Base-by-base conservation (phyloP, 805 yeast genomes). In the Wickerhamomyces mucosus region DNA sequence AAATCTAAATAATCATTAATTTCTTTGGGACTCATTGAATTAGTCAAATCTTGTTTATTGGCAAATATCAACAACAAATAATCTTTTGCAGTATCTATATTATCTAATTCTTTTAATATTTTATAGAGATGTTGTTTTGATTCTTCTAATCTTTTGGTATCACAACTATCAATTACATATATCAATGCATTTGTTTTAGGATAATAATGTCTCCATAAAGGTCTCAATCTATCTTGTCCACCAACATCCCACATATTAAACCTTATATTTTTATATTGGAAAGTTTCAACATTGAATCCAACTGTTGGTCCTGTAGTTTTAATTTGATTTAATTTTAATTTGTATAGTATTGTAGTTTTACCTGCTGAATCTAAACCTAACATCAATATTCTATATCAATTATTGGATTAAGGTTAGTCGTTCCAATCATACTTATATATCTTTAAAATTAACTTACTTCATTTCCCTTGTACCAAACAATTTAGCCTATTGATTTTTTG, bases 231-330 rank as follows among this genome's bases (percentile, higher is more conserved):
- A 49, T 82, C 94, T 63, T 85, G 96, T 53, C 96, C 96, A 60
- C 96, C 96, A 39, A 92, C 92, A 57, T 83, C 94, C 94, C 94
- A 83, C 52, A 83, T 86, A 38, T 85, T 84, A 61, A 83, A 81
- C 35, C 81, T 76, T 36, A 82, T 78, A 55, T 81, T 81, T 53
- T 78, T 79, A 57, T 78, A 82, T 36, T 80, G 75, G 40, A 83
- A 83, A 4, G 89, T 79, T 56, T 83, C 95, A 29, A 83, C 92
- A 58, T 88, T 88, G 63, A 88, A 88, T 3, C 96, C 96, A 15
- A 85, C 94, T 0, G 95, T 88, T 15, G 96, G 96, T 5, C 85
- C 92, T 0, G 95, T 82, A 26, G 82, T 75, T 39, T 69, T 68
- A 23, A 81, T 69, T 48, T 72, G 82, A 36, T 88, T 86, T 39